Evolutionary conservation across 2,329 filamentous ascomycete genomes (phyloP).

Genomic region (Periconia digitata): DNA sequence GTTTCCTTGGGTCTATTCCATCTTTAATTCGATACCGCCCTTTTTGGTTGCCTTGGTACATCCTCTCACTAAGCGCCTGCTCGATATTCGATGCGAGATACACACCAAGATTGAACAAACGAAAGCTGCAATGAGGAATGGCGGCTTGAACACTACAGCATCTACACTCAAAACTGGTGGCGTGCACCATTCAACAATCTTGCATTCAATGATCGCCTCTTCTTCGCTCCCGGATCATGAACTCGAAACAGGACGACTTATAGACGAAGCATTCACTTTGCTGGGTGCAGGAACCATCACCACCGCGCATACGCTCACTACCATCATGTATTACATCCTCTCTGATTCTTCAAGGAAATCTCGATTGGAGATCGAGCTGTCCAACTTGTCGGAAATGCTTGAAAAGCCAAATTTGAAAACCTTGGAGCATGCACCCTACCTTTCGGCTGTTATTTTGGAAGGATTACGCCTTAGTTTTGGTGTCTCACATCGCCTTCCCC

Average conservation of each 20-base stretch:
- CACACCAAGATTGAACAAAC: conserved; percentile 10
- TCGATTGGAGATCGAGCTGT: conserved; percentile 9
- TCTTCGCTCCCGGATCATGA: conserved; percentile 16
- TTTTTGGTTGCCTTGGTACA: conserved; percentile 22
- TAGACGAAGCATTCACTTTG: conserved; percentile 14
- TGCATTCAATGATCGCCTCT: conserved; percentile 10
- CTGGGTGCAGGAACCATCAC: conserved; percentile 44
- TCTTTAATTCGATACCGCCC: conserved; percentile 16
- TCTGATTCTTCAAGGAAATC: conserved; percentile 8
- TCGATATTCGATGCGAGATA: conserved; percentile 23
- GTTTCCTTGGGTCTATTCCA: conserved; percentile 16
- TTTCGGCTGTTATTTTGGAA: conserved; percentile 28
- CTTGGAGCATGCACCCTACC: conserved; percentile 12
- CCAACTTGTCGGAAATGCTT: background rate
- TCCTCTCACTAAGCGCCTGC: conserved; percentile 24
- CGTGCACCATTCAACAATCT: conserved; percentile 12
- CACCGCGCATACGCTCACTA: conserved; percentile 39
- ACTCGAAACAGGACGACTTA: conserved; percentile 11
- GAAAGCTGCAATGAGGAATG: background rate
- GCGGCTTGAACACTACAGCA: background rate
- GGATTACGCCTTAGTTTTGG: conserved; percentile 23
- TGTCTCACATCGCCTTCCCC: conserved; percentile 14
- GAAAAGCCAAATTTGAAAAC: background rate
- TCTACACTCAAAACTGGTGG: background rate
- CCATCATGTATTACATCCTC: conserved; percentile 14